Evolutionary conservation across 345 rosid genomes (phyloP).

Genomic region (Acer campestre): DNA sequence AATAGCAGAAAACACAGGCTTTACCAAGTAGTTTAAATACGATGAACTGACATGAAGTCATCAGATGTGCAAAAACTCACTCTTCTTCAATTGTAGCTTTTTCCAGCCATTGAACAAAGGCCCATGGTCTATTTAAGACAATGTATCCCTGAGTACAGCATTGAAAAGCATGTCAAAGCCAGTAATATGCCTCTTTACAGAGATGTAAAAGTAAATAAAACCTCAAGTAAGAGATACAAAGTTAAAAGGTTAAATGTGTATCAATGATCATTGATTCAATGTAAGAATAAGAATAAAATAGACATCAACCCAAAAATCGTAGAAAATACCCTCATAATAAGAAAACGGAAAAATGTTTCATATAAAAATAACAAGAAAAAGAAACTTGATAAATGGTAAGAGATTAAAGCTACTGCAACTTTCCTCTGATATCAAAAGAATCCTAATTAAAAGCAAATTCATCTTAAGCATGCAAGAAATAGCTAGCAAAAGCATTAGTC

Average conservation of each 20-base stretch:
- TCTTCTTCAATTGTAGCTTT: conserved; percentile 89
- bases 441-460: neutral
- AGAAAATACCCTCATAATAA: neutral
- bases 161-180: conserved; percentile 11
- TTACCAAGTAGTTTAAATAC: conserved; percentile 4
- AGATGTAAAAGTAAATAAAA: neutral
- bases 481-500: neutral
- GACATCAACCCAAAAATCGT: neutral
- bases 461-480: neutral
- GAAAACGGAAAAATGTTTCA: neutral
- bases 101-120: conserved; percentile 95
- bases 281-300: no score
- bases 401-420: neutral
- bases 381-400: neutral
- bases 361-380: neutral
- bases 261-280: neutral
- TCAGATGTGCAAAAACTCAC: conserved; percentile 47
- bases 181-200: neutral
- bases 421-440: neutral
- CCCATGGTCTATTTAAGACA: conserved; percentile 98
- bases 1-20: conserved; percentile 15
- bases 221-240: neutral
- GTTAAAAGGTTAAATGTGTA: neutral
- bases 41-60: conserved; percentile 3
- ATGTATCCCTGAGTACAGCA: conserved; percentile 75